Percentiles rank a stretch among this genome's conserved stretches.
Evolutionary conservation across 1,139 yeast species (phyloP).

Genomic region (Taphrina deformans): DNA sequence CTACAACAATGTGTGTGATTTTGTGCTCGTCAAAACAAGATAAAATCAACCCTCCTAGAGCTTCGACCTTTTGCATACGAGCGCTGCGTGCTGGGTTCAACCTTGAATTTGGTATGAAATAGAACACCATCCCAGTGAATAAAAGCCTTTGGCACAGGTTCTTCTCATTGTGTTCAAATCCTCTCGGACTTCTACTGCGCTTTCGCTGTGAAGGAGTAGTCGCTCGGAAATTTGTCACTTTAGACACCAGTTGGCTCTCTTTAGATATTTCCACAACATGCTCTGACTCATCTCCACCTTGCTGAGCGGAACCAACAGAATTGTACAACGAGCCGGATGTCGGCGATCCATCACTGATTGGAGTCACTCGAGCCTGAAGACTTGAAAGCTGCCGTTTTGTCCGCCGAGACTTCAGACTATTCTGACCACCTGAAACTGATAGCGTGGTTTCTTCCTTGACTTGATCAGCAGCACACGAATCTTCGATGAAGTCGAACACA

Average conservation of each 20-base stretch:
- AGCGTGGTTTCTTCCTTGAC: too few species aligned
- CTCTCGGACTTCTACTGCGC: neutral
- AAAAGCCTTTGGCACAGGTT: neutral
- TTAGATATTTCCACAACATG: too few species aligned
- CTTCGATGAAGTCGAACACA: neutral
- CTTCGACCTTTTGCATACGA: conserved; percentile 13
- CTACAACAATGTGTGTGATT: conserved; percentile 34
- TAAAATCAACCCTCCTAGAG: conserved; percentile 20
- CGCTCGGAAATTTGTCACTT: too few species aligned
- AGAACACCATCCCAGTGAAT: conserved; percentile 17
- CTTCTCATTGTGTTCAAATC: neutral
- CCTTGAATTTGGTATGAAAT: conserved; percentile 31
- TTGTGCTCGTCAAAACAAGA: neutral
- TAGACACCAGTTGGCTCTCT: too few species aligned
- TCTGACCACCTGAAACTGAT: too few species aligned
- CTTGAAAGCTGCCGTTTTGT: too few species aligned
- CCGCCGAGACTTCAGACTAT: too few species aligned
- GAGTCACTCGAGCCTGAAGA: neutral
- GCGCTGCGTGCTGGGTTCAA: neutral
- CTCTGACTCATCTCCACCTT: neutral
- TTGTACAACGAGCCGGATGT: neutral
- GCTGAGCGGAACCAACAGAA: neutral
- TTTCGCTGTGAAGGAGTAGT: too few species aligned
- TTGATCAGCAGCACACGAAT: too few species aligned
- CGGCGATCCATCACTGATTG: neutral